A percentile compares a stretch with the other conserved stretches of the same genome.
Evolutionary conservation across 2,329 filamentous ascomycete genomes (phyloP).

Genomic region (Cercospora sp.): DNA sequence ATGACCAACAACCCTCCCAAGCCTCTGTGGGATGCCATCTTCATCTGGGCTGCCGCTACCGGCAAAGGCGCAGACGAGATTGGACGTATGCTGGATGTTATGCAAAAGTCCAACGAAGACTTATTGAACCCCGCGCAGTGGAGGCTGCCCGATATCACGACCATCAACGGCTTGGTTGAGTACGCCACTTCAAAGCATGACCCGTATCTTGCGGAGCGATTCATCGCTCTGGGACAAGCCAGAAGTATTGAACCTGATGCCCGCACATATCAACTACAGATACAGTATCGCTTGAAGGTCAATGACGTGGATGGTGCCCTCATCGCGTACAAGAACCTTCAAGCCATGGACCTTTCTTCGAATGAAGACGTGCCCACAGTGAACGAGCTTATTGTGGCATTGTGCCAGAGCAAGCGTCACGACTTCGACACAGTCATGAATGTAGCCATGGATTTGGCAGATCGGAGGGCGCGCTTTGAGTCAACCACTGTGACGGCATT

Average conservation of each 20-base stretch:
- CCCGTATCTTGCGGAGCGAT: slow-evolving; percentile 70
- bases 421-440: slow-evolving; percentile 70
- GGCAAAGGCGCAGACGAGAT: slow-evolving; percentile 73
- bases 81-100: slow-evolving; percentile 69
- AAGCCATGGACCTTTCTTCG: slow-evolving; percentile 56
- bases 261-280: slow-evolving; percentile 70
- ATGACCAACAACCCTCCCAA: slow-evolving; percentile 36
- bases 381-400: slow-evolving; percentile 70
- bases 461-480: slow-evolving; percentile 68
- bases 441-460: slow-evolving; percentile 71
- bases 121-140: slow-evolving; percentile 48
- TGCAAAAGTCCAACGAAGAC: slow-evolving; percentile 47
- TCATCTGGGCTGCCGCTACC: slow-evolving; percentile 73
- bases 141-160: slow-evolving; percentile 62
- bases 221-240: slow-evolving; percentile 66
- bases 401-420: slow-evolving; percentile 63
- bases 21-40: slow-evolving; percentile 65
- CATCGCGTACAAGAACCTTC: slow-evolving; percentile 64
- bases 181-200: slow-evolving; percentile 71
- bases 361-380: slow-evolving; percentile 63
- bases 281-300: slow-evolving; percentile 73
- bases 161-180: slow-evolving; percentile 75
- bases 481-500: slow-evolving; percentile 73
- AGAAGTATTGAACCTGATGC: slow-evolving; percentile 67
- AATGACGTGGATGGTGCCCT: slow-evolving; percentile 71